Conservation (phyloP, 2,329 filamentous ascomycete species). For the Biscogniauxia marginata region DNA sequence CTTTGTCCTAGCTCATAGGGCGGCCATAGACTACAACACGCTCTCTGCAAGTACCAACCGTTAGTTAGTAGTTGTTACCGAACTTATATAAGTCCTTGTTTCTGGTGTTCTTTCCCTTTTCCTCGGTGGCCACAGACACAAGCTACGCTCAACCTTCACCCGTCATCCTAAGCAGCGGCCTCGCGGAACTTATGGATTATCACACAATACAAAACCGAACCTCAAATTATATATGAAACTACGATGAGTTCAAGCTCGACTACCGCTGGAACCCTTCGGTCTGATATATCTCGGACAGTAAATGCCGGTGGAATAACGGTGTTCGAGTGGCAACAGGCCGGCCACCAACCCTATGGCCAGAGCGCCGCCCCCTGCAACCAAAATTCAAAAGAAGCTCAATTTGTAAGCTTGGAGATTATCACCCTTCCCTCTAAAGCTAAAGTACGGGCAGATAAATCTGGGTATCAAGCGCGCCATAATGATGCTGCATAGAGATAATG, state of each 20-base stretch:
- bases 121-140: neutral
- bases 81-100: too few species aligned
- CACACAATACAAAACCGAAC: neutral
- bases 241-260: too few species aligned
- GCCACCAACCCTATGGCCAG: too few species aligned
- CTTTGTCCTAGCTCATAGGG: too few species aligned
- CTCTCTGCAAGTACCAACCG: too few species aligned
- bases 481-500: neutral
- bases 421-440: neutral
- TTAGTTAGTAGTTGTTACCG: too few species aligned
- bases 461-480: neutral
- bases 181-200: neutral
- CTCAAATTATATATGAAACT: neutral
- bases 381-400: neutral
- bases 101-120: neutral
- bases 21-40: too few species aligned
- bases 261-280: too few species aligned
- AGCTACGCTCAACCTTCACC: neutral
- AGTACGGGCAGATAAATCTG: neutral
- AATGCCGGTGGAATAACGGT: too few species aligned
- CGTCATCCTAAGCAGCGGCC: neutral
- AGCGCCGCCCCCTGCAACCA: neutral
- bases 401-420: neutral
- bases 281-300: too few species aligned
- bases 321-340: too few species aligned